Conservation (phyloP, 2,329 filamentous ascomycete genomes). For the Emmonsiellopsis sp. region DNA sequence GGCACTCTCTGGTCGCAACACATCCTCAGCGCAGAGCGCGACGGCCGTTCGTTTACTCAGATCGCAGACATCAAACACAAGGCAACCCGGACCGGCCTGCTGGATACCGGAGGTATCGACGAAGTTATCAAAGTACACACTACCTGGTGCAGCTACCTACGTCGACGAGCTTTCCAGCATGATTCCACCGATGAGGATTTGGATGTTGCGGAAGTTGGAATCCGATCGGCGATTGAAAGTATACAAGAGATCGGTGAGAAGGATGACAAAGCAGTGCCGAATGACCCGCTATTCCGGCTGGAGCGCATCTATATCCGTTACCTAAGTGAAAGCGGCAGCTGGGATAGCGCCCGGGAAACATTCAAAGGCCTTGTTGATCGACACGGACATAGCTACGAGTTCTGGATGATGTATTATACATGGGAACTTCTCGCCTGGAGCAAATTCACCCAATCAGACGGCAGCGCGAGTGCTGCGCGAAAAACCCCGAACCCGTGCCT, state of each 20-base stretch:
- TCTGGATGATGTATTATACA: slow-evolving; percentile 85
- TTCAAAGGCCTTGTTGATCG: slow-evolving; percentile 65
- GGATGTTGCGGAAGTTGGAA: slow-evolving; percentile 82
- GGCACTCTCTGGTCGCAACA: slow-evolving; percentile 85
- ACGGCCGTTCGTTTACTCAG: slow-evolving; percentile 64
- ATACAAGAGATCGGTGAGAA: slow-evolving; percentile 69
- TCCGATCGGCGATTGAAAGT: slow-evolving; percentile 76
- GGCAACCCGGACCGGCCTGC: slow-evolving; percentile 74
- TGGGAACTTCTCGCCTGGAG: slow-evolving; percentile 78
- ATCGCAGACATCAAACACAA: slow-evolving; percentile 87
- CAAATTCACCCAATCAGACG: slow-evolving; percentile 46
- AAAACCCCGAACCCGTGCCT: slow-evolving; percentile 58
- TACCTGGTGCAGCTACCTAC: slow-evolving; percentile 90
- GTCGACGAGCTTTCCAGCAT: slow-evolving; percentile 69
- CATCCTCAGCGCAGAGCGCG: slow-evolving; percentile 73
- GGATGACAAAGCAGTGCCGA: slow-evolving; percentile 67
- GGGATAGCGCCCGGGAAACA: slow-evolving; percentile 65
- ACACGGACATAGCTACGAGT: slow-evolving; percentile 74
- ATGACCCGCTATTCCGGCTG: slow-evolving; percentile 81
- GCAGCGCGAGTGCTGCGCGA: slow-evolving; percentile 43
- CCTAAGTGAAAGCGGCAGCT: slow-evolving; percentile 69
- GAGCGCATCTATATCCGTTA: slow-evolving; percentile 91
- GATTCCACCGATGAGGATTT: slow-evolving; percentile 70
- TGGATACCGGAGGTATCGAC: slow-evolving; percentile 78
- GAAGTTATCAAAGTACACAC: slow-evolving; percentile 85